Evolutionary conservation across 2,329 filamentous ascomycete species (phyloP), one percentile per base, ranked within the genome.

Genomic region (Paramyrothecium sp.): DNA sequence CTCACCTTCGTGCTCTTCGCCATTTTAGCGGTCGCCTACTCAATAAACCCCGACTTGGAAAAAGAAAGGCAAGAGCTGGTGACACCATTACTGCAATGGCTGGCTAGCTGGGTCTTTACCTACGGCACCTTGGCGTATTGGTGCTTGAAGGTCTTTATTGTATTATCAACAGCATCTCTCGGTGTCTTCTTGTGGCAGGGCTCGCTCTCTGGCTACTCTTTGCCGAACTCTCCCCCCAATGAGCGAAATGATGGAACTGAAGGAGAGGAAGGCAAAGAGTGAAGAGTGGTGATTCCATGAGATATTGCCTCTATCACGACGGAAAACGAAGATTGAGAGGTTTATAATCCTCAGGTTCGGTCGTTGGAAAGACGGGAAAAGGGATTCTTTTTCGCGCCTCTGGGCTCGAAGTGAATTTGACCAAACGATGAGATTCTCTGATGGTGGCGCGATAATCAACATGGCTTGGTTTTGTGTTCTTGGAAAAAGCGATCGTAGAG

Each of bases 11-110:
- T 30, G 12, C n/a, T 30, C 3, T 22, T 51, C n/a, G 49, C 49
- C 8, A n/a, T 51, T 12, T 12, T 26, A 16, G 49, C 19, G 11
- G 11, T 51, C 19, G 26, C 26, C 22, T 51, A 30, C 17, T 51
- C 49, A 23, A 30, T 51, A 23, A 51, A 51, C 26, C 49, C 49
- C 11, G 49, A 51, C 17, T n/a, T 51, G 22, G 49, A n/a, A 30
- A 19, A 51, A n/a, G 49, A 51, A 13, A 51, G 49, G 26, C 22
- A 51, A n/a, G 49, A 23, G 49, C n/a, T 51, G 49, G 49, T 51
- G 10, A 51, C 49, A 16, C 49, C 49, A 30, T 23, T 23, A 12
- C 12, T 51, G 12, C 20, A 13, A 51, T 51, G 49, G 49, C 49
- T 51, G 49, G 49, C 49, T 51, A 51, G 49, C 22, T 51, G 49